phyloP scores from a whole-genome alignment of 2,329 filamentous ascomycete species.

The Xylaria sp. region DNA sequence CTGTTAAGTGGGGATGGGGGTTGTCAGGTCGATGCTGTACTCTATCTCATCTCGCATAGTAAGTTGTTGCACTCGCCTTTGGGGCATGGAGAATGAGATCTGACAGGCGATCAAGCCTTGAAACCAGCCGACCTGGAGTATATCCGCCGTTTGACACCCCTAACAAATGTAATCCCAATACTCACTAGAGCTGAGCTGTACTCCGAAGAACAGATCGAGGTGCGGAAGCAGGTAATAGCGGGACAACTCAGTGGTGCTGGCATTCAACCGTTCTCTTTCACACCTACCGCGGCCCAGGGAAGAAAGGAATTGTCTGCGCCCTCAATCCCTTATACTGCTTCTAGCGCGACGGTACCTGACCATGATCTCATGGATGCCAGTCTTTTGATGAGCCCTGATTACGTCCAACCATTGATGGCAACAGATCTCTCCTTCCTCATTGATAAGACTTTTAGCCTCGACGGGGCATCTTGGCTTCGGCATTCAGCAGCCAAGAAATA shows the following conservation, averaged over 20 bases:
- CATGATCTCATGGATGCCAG: conserved; percentile 90
- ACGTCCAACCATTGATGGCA: conserved; percentile 76
- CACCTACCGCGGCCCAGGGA: conserved; percentile 43
- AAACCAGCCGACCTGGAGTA: conserved; percentile 71
- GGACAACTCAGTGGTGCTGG: conserved; percentile 61
- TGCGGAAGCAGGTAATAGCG: conserved; percentile 65
- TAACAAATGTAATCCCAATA: conserved; percentile 86
- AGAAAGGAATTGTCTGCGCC: conserved; percentile 33
- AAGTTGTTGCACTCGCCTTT: conserved; percentile 40
- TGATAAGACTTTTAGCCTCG: conserved; percentile 75
- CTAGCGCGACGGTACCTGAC: conserved; percentile 73
- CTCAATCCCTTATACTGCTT: conserved; percentile 72
- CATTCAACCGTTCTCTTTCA: conserved; percentile 72
- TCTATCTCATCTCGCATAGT: conserved; percentile 82
- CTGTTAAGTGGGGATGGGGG: conserved; percentile 83
- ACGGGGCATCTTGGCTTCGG: conserved; percentile 80
- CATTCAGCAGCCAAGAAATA: conserved; percentile 85
- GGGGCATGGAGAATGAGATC: not conserved
- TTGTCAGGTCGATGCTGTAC: conserved; percentile 79
- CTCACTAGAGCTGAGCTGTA: conserved; percentile 78
- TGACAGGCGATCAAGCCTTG: conserved; percentile 52
- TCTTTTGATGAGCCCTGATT: conserved; percentile 89
- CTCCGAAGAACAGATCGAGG: conserved; percentile 59
- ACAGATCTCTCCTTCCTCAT: conserved; percentile 77
- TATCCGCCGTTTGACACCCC: conserved; percentile 69